Base-by-base conservation (phyloP, 805 yeast genomes). In the Candida andamanensis region DNA sequence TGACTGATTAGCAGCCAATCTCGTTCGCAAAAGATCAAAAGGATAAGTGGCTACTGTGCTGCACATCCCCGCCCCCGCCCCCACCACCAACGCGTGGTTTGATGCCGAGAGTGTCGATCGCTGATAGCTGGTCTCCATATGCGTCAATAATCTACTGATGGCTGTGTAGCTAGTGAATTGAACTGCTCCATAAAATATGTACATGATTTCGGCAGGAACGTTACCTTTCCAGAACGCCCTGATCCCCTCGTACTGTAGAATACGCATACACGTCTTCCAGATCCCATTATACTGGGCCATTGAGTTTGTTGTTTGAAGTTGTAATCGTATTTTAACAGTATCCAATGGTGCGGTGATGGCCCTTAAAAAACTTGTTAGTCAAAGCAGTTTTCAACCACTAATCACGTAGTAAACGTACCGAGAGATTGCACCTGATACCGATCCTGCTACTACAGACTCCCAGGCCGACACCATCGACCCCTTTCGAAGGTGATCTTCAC, bases 211-310 rank as follows among this genome's bases (percentile, higher is more conserved):
- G 0, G 97, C 98, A 0, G 98, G 95, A 0, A 85, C 69, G 51
- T 92, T 92, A 0, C 98, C 98, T 53, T 87, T 89, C 97, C 97
- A 92, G n/a, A 90, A 64, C 0, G 86, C 90, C 10, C 55, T 39
- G 0, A 80, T 25, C 1, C 95, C 95, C 54, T 90, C 97, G 20
- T 74, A 66, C 13, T 54, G 50, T 1, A 70, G 40, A 2, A 86
- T 69, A 1, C 62, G 53, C 10, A 39, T 40, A 28, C 75, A 52
- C 0, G 79, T 63, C 13, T 52, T 35, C 3, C 46, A 19, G 3
- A 65, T 49, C 3, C 74, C 69, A 8, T 45, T 41, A 13, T 32
- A 20, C 1, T 29, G 35, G 5, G 10, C 14, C 11, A 8, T 13
- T 12, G 14, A 16, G 4, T 21, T 12, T 30, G 32, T 22, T 0